A percentile compares a stretch with the other conserved stretches of the same genome.
Evolutionary conservation across 805 yeast species (phyloP).

Genomic region (Maudiozyma serrabonitensis): DNA sequence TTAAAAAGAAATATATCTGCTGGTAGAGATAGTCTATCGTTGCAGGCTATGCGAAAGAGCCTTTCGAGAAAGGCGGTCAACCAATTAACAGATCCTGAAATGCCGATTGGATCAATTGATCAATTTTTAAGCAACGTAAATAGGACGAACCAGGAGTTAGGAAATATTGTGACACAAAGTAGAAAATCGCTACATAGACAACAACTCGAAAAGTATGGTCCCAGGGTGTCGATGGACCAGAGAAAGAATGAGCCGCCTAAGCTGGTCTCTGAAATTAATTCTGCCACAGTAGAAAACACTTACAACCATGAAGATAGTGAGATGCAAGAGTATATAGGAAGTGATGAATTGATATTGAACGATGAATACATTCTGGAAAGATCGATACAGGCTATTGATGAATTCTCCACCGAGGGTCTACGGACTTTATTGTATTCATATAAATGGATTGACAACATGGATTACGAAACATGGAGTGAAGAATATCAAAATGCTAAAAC

Average conservation of each 20-base stretch:
- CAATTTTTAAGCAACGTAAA: constrained; percentile 35
- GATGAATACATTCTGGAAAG: constrained; percentile 73
- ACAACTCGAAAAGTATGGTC: constrained; percentile 46
- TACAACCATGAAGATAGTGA: background rate
- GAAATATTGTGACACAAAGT: constrained; percentile 42
- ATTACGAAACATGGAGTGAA: constrained; percentile 56
- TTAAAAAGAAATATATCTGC: constrained; percentile 20
- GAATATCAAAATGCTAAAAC: constrained; percentile 70
- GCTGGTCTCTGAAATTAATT: background rate
- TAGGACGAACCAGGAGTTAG: constrained; percentile 42
- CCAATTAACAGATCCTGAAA: constrained; percentile 16
- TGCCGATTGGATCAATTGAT: constrained; percentile 38
- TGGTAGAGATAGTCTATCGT: constrained; percentile 22
- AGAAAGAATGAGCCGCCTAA: background rate
- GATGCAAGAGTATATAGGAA: constrained; percentile 33
- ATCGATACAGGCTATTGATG: constrained; percentile 85
- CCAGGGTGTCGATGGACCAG: constrained; percentile 3
- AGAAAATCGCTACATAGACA: constrained; percentile 50
- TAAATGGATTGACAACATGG: constrained; percentile 52
- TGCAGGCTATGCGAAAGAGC: constrained; percentile 25
- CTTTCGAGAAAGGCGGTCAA: constrained; percentile 12
- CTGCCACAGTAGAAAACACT: background rate
- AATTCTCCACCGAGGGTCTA: constrained; percentile 89
- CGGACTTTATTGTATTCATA: constrained; percentile 81
- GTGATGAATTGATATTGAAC: constrained; percentile 52